Base-by-base conservation (phyloP, 306 rosid genomes). In the Ammopiptanthus mongolicus region DNA sequence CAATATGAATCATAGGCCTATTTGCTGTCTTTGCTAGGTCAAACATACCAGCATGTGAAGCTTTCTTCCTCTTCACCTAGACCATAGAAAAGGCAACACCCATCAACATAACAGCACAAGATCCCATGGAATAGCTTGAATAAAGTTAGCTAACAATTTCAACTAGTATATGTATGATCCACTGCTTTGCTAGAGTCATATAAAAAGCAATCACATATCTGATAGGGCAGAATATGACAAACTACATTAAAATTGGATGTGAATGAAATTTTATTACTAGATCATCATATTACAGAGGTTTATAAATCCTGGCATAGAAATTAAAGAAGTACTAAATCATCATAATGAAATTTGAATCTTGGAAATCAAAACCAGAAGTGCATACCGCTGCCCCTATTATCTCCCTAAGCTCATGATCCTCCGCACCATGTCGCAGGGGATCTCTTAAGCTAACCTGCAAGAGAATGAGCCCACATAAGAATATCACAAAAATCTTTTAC, bases 1-100 rank as follows among this genome's bases (percentile, higher is more conserved):
- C 98, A 36, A 95, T 90, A 83, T 90, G 98, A 69, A 95, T 90
- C 98, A 95, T 91, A 9, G 98, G 97, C 90, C 97, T 87, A 69
- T 95, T 95, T 73, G 93, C 84, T 4, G 96, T 94, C 84, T 90
- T 91, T 18, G 97, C 97, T 69, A 95, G 77, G 77, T 95, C 96
- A 50, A 91, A 88, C 97, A 95, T 95, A 22, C 97, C 97, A 21
- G 98, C 96, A 80, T 95, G 98, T 21, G 95, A 87, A 71, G 96
- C 91, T 85, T 95, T 95, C 88, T 95, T 95, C 84, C 86, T 90
- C 86, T 91, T 94, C 84, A 94, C 96, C 98, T 94, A 77, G 31
- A 67, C 18, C 66, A 72, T 64, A 80, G 50, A 36, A 7, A 37
- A 67, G 52, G 66, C 5, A 39, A 78, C 46, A 46, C 21, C 37